These are phyloP conservation scores for Aureobasidium lini DNA, from an alignment of 2,329 filamentous ascomycete species.

Conservation along the genomic window DNA sequence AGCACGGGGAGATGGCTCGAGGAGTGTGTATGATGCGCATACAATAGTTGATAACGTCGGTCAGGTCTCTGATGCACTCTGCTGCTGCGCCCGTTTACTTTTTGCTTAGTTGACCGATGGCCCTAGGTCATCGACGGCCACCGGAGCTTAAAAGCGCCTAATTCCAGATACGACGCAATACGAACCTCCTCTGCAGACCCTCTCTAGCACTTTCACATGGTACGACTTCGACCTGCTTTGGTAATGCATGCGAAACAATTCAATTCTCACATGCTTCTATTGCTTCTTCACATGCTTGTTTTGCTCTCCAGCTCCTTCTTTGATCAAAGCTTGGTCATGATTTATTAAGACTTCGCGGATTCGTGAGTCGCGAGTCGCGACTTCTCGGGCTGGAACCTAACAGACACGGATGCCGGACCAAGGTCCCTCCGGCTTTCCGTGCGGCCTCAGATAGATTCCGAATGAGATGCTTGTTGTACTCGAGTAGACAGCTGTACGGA, in stretches of 20 bases:
- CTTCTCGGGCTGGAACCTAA: background rate
- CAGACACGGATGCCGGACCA: background rate
- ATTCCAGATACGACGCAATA: background rate
- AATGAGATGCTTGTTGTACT: too few species aligned
- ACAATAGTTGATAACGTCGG: background rate
- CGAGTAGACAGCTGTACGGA: too few species aligned
- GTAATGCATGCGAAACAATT: background rate
- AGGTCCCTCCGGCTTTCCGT: background rate
- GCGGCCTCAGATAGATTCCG: too few species aligned
- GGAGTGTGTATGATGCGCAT: background rate
- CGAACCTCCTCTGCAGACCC: background rate
- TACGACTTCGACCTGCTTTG: background rate
- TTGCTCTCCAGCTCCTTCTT: background rate
- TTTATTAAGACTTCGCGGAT: background rate
- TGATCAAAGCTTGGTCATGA: background rate
- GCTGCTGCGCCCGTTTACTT: constrained; percentile 7
- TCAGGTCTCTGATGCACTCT: background rate
- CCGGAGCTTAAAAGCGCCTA: background rate
- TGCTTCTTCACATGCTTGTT: background rate
- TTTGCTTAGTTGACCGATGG: background rate
- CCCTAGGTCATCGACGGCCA: background rate
- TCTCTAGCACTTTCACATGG: background rate
- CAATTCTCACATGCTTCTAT: background rate
- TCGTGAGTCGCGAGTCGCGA: background rate
- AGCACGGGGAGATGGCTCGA: background rate